phyloP scores from a whole-genome alignment of 306 rosid genomes.

The Geum urbanum region DNA sequence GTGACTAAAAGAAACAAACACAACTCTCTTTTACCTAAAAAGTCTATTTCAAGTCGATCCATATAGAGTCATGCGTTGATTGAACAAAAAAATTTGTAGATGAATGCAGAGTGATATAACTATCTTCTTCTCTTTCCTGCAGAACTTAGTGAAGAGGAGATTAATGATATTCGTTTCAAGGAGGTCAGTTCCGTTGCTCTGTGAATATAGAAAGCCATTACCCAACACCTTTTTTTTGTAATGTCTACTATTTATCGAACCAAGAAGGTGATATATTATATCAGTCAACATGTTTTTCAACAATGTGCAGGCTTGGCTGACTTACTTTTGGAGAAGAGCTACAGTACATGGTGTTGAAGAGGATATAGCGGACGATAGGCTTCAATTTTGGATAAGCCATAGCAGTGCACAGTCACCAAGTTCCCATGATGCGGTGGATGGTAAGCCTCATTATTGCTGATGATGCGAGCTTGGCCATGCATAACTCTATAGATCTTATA shows the following conservation, averaged over 20 bases:
- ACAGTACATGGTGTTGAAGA: constrained; percentile 77
- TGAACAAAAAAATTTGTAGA: constrained; percentile 10
- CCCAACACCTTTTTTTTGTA: constrained; percentile 10
- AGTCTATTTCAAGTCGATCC: neutral
- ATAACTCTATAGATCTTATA: neutral
- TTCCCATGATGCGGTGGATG: constrained; percentile 97
- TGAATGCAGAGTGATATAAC: constrained; percentile 7
- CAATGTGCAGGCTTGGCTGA: constrained; percentile 69
- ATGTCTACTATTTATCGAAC: neutral
- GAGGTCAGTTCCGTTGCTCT: constrained; percentile 53
- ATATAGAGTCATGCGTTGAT: constrained; percentile 9
- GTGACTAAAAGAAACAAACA: too few species aligned
- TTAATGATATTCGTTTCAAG: constrained; percentile 83
- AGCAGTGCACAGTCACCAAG: constrained; percentile 59
- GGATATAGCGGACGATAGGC: constrained; percentile 84
- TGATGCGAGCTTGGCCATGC: neutral
- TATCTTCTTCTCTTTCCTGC: constrained; percentile 39
- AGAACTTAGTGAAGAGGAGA: constrained; percentile 88
- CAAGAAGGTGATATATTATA: neutral
- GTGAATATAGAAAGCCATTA: neutral
- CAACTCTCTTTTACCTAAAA: too few species aligned
- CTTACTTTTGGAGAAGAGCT: constrained; percentile 98
- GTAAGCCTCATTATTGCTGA: constrained; percentile 36
- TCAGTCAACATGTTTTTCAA: neutral
- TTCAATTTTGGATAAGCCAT: constrained; percentile 65